Evolutionary conservation across 352 stramenopile genomes (phyloP).

Genomic region (Elongisporangium anandrum): DNA sequence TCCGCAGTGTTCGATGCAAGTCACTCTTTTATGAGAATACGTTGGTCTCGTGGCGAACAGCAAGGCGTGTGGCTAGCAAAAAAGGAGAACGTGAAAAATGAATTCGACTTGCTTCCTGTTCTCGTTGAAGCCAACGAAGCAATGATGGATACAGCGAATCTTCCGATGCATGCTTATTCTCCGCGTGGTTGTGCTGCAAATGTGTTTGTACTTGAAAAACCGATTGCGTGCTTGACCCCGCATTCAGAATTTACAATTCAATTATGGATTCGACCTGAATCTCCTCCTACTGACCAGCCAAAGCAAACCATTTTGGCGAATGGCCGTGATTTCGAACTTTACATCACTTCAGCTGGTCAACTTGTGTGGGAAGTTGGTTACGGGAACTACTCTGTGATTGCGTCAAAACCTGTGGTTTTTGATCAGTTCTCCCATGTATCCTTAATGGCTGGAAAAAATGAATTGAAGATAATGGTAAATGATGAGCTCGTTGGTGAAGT

Average conservation of each 20-base stretch:
- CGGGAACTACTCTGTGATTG: constrained; percentile 31
- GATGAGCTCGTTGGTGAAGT: constrained; percentile 28
- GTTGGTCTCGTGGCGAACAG: constrained; percentile 79
- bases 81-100: constrained; percentile 20
- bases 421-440: constrained; percentile 63
- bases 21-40: constrained; percentile 72
- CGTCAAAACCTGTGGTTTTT: constrained; percentile 27
- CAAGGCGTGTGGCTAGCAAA: constrained; percentile 75
- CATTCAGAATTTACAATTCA: constrained; percentile 62
- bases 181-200: constrained; percentile 35
- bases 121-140: constrained; percentile 27
- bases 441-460: constrained; percentile 37
- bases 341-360: constrained; percentile 25
- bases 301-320: constrained; percentile 58
- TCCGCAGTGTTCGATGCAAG: constrained; percentile 47
- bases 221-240: constrained; percentile 42
- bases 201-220: constrained; percentile 61
- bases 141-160: constrained; percentile 51
- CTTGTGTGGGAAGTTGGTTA: constrained; percentile 51
- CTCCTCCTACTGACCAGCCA: constrained; percentile 8
- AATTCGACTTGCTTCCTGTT: constrained; percentile 34
- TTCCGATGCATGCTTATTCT: constrained; percentile 56
- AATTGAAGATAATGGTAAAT: constrained; percentile 42
- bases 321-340: constrained; percentile 54
- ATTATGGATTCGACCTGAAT: constrained; percentile 53